phyloP scores from a whole-genome alignment of 805 yeast genomes.

The Starmera amethionina region DNA sequence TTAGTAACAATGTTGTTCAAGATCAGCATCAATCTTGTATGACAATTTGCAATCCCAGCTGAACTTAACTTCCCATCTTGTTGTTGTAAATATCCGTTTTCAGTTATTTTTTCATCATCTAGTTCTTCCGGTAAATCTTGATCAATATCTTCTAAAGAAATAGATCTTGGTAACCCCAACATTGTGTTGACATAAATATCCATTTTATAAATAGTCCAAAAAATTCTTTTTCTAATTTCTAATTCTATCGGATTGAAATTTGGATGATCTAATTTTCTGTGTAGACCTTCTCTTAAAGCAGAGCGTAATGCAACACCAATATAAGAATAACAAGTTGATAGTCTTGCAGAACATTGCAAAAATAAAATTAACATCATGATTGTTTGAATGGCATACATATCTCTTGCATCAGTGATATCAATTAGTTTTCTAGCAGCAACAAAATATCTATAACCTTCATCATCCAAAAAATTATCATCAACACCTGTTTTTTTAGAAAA shows the following conservation, averaged over 20 bases:
- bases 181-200: slow-evolving; percentile 86
- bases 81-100: slow-evolving; percentile 41
- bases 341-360: slow-evolving; percentile 80
- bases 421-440: slow-evolving; percentile 77
- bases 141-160: slow-evolving; percentile 72
- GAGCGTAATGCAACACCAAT: slow-evolving; percentile 85
- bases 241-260: slow-evolving; percentile 58
- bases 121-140: slow-evolving; percentile 79
- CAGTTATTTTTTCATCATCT: slow-evolving; percentile 80
- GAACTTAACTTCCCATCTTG: slow-evolving; percentile 51
- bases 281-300: slow-evolving; percentile 79
- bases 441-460: slow-evolving; percentile 76
- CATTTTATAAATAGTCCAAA: slow-evolving; percentile 85
- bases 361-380: slow-evolving; percentile 80
- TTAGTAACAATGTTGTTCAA: slow-evolving; percentile 59
- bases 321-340: slow-evolving; percentile 84
- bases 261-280: slow-evolving; percentile 39
- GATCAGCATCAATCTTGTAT: slow-evolving; percentile 64
- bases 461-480: slow-evolving; percentile 26
- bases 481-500: slow-evolving; percentile 36
- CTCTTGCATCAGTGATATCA: slow-evolving; percentile 81
- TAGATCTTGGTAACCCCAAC: slow-evolving; percentile 75
- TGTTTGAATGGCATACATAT: slow-evolving; percentile 75
- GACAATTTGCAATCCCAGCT: slow-evolving; percentile 76
- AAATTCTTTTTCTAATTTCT: slow-evolving; percentile 77